Base-by-base conservation (phyloP, 495 filamentous ascomycete genomes). In the Aspergillus cristatus region DNA sequence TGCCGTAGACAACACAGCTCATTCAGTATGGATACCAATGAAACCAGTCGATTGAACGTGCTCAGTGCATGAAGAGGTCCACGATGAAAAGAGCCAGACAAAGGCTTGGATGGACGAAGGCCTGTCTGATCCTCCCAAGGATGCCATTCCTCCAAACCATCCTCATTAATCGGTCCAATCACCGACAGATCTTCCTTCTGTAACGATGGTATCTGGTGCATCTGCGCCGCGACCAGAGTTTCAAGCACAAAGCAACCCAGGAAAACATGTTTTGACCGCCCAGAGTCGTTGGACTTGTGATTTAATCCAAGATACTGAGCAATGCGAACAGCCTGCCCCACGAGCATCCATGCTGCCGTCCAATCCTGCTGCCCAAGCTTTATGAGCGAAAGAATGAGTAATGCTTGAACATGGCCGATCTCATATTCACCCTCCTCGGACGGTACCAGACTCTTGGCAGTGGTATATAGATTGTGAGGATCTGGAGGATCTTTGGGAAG, bases 91-190 rank as follows among this genome's bases (percentile, higher is more conserved):
- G 60, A 57, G 7, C 47, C 45, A 1, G 57, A 52, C 16, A 54
- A 52, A n/a, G 67, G 50, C 28, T 62, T 43, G 29, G 50, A 40
- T 28, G 54, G 50, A 11, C 55, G 49, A 20, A 52, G 46, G 18
- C 44, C 51, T 15, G 57, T 57, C 18, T 67, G 66, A 34, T 72
- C 67, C 15, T 64, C 63, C 81, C 79, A 85, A 11, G 74, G 75
- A 48, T 81, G 72, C 81, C 79, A 84, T 56, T 85, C 79, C 39
- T 85, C 81, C 17, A 77, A 53, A 1, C 76, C 80, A 54, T 80
- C 75, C 55, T 82, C 76, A 29, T 69, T 62, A 4, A 78, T 51
- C 6, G 55, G 48, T 0, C 65, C 61, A 20, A 74, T 47, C 15
- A 50, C 48, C 7, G 52, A 47, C 24, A 78, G 38, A 40, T 78